Percentiles rank a stretch among this genome's conserved stretches.
phyloP scores from a whole-genome alignment of 164 flowering plant genomes.

The Magnolia kwangsiensis region DNA sequence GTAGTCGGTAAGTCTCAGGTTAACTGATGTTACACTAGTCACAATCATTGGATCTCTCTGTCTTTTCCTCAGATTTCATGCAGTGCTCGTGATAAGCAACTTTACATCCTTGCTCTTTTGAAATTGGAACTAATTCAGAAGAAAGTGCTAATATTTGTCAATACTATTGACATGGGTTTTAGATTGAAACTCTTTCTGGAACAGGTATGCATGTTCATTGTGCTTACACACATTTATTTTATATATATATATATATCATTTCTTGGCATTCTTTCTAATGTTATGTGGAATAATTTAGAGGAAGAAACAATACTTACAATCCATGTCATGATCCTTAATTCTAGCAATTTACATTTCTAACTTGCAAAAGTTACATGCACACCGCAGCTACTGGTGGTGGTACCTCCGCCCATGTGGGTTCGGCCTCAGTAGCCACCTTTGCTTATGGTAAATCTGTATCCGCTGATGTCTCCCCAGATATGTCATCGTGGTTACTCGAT shows the following conservation, averaged over 20 bases:
- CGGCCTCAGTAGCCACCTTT: too few species aligned
- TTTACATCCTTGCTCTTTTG: constrained; percentile 79
- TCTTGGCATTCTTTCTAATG: background rate
- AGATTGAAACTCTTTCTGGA: constrained; percentile 84
- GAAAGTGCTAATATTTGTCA: constrained; percentile 81
- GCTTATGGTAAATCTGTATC: too few species aligned
- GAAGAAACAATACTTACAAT: too few species aligned
- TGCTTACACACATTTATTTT: too few species aligned
- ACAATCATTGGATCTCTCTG: background rate
- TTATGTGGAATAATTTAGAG: too few species aligned
- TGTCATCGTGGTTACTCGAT: too few species aligned
- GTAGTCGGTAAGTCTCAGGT: background rate
- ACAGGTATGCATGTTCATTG: constrained; percentile 50
- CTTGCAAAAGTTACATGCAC: background rate
- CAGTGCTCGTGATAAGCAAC: constrained; percentile 65
- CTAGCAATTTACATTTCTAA: background rate
- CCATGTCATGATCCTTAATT: background rate
- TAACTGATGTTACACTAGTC: background rate
- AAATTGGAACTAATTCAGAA: constrained; percentile 86
- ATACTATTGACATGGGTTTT: constrained; percentile 78
- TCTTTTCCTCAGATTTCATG: constrained; percentile 62
- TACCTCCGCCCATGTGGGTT: too few species aligned
- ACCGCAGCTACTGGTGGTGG: too few species aligned
- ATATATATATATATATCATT: too few species aligned
- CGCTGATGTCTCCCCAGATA: too few species aligned